Evolutionary conservation across 164 flowering plant genomes (phyloP).

Genomic region (Chloranthus sessilifolius): DNA sequence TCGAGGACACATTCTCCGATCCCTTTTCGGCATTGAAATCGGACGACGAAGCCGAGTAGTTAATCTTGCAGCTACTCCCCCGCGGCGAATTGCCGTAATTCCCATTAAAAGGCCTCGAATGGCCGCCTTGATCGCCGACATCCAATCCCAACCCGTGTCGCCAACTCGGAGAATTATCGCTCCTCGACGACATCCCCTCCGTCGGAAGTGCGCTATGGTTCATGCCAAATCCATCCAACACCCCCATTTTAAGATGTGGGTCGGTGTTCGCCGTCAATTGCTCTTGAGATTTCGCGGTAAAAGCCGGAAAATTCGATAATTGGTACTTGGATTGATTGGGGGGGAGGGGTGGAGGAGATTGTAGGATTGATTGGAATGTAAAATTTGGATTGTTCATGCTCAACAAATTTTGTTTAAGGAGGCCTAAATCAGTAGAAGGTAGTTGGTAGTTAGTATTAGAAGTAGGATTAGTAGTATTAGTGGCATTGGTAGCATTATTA

Average conservation of each 20-base stretch:
- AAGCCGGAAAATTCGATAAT: conserved; percentile 14
- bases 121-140: conserved; percentile 16
- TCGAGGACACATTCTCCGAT: conserved; percentile 33
- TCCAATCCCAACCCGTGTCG: conserved; percentile 12
- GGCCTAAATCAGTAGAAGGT: conserved; percentile 30
- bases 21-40: conserved; percentile 35
- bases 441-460: conserved; percentile 19
- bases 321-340: conserved; percentile 10
- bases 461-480: conserved; percentile 5
- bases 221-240: conserved; percentile 12
- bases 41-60: conserved; percentile 25
- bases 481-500: background rate
- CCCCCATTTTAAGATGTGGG: conserved; percentile 12
- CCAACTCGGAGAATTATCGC: conserved; percentile 11
- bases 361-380: conserved; percentile 36
- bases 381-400: conserved; percentile 33
- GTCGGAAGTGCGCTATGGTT: conserved; percentile 16
- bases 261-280: background rate
- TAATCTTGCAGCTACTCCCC: conserved; percentile 27
- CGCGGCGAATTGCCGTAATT: conserved; percentile 11
- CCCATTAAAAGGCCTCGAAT: conserved; percentile 24
- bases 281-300: conserved; percentile 12
- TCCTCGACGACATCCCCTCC: conserved; percentile 9
- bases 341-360: conserved; percentile 8
- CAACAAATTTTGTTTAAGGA: conserved; percentile 19